phyloP scores from a whole-genome alignment of 1,139 yeast genomes.

The Debaryomyces nepalensis region DNA sequence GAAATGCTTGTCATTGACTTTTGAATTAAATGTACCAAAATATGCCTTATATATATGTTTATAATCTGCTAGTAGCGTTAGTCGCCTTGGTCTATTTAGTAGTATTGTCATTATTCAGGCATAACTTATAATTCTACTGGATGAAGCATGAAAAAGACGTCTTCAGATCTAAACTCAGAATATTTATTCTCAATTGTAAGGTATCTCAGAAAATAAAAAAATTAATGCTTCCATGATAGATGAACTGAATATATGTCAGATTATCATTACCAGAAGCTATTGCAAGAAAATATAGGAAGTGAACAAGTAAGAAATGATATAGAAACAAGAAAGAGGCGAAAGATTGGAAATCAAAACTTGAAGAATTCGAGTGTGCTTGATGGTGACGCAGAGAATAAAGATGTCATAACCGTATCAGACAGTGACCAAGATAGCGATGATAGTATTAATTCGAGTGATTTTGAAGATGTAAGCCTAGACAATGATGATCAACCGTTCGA shows the following conservation, averaged over 20 bases:
- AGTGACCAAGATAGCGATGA: conserved; percentile 22
- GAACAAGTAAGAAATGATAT: conserved; percentile 4
- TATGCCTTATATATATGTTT: conserved; percentile 1
- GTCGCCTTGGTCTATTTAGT: conserved; percentile 7
- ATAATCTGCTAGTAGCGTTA: neutral
- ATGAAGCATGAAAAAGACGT: neutral
- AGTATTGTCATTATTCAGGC: conserved; percentile 8
- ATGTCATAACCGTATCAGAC: conserved; percentile 14
- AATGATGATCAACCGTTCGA: conserved; percentile 8
- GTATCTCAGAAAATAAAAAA: conserved; percentile 1
- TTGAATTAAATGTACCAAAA: conserved; percentile 4
- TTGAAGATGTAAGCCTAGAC: conserved; percentile 36
- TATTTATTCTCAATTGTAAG: conserved; percentile 2
- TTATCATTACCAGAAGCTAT: conserved; percentile 14
- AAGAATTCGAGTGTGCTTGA: neutral
- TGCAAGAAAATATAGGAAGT: conserved; percentile 6
- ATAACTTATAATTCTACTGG: conserved; percentile 7
- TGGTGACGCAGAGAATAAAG: neutral
- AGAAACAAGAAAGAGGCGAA: conserved; percentile 11
- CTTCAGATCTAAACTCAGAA: neutral
- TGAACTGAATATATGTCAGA: conserved; percentile 14
- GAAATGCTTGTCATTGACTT: neutral
- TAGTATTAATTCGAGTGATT: conserved; percentile 32
- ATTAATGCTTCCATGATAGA: neutral
- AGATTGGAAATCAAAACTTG: conserved; percentile 3